A percentile compares a stretch with the other conserved stretches of the same genome.
phyloP scores from a whole-genome alignment of 129 eudicot species.

The Daucus carota region DNA sequence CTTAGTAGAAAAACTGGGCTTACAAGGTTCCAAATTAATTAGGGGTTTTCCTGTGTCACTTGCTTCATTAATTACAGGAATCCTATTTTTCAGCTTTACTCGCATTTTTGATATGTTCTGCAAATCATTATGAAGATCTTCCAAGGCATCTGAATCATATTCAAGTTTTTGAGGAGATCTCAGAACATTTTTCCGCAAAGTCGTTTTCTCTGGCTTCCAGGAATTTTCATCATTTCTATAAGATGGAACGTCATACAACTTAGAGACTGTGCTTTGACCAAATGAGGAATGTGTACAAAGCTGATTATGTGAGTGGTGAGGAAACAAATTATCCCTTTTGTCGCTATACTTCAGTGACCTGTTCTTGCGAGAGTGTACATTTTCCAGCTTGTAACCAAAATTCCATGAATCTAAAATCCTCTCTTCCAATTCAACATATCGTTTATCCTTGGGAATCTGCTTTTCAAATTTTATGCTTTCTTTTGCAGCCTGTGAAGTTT shows the following conservation, averaged over 20 bases:
- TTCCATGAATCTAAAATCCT: background rate
- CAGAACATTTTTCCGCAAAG: conserved; percentile 5
- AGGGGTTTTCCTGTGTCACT: background rate
- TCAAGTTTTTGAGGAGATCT: conserved; percentile 31
- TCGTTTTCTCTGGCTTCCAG: conserved; percentile 7
- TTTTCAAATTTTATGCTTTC: background rate
- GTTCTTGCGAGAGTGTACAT: background rate
- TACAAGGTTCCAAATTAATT: background rate
- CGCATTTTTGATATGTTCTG: conserved; percentile 10
- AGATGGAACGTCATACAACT: background rate
- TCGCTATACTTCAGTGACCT: background rate
- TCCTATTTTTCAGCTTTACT: conserved; percentile 11
- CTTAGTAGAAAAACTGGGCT: background rate
- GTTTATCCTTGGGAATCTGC: background rate
- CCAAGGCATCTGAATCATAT: conserved; percentile 11
- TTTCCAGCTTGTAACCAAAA: background rate
- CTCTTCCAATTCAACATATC: background rate
- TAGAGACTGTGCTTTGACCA: background rate
- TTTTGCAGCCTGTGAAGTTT: background rate
- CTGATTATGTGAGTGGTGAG: background rate
- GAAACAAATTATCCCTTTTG: background rate
- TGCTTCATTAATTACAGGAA: background rate
- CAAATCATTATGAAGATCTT: conserved; percentile 12
- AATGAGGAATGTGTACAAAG: background rate
- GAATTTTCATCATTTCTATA: background rate